Evolutionary conservation across 164 flowering plant genomes (phyloP), one percentile per base, ranked within the genome.

Genomic region (Litsea cubeba): DNA sequence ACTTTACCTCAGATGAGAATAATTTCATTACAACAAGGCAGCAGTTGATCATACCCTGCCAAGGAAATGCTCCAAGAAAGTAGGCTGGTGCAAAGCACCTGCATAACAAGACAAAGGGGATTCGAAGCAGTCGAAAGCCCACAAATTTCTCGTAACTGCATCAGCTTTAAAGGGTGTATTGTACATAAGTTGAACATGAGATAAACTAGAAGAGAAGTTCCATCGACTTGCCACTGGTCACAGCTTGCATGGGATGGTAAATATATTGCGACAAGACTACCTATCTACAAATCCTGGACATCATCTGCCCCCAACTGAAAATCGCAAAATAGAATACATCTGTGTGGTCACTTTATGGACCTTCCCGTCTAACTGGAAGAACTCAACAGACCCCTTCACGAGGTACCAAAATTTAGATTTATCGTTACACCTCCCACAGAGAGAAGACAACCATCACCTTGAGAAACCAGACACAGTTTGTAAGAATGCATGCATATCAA

Each of bases 251-350:
- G 75, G 11, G 23, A 60, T 60, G 63, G 63, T 60, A 60, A 60
- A 60, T 18, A 20, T 18, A 6, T 23, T 18, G 23, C 10, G 2
- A 18, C 73, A 82, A 77, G 77, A 76, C 88, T 83, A 79, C 84
- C 76, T 85, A 79, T 87, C 88, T 87, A 86, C 82, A 82, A 68
- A 86, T 84, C 77, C 85, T 80, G 85, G 70, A 81, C 82, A 76
- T 81, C 81, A 65, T 63, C 57, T 68, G 74, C 83, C 68, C 73
- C 78, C 73, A 25, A 76, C 63, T 18, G 63, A 75, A 78, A 72
- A 71, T 63, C 76, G 40, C 75, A 35, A 54, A 69, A 76, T 12
- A 40, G 74, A 76, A 72, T 76, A 81, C 85, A 78, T 64, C 72
- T 68, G 58, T 77, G 58, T 72, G 58, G 81, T 69, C 78, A 78